Evolutionary conservation across 23 red algal species (phyloP), one percentile per base, ranked within the genome.

Genomic region (Gracilaria vermiculophylla): DNA sequence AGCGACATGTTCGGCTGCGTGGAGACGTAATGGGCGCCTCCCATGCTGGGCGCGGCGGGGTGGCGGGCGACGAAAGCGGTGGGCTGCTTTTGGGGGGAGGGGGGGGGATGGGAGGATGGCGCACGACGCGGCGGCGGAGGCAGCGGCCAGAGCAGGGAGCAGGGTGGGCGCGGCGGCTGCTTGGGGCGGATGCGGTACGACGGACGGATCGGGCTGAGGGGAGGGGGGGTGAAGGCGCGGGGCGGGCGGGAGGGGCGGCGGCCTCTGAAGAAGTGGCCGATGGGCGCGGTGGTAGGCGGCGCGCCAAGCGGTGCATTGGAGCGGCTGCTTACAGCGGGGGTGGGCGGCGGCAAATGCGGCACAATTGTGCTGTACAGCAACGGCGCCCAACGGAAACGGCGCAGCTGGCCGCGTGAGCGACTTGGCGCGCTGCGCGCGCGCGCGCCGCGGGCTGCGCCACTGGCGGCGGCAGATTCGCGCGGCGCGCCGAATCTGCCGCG

Each of bases 11-110:
- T 1, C 0, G 81, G 64, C 25, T 48, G 27, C 0, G 66, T 33
- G 33, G 81, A 40, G 11, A 85, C 41, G 23, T 85, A 85, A n/a
- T 85, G 81, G 42, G 49, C 77, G 5, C 43, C 78, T 66, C 81
- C 54, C 51, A 61, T 66, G 42, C 6, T 60, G 33, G n/a, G 29
- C 8, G 32, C 49, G 57, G n/a, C n/a, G 53, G 55, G 23, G 53
- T 12, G 27, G 49, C 5, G 10, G 53, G 77, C 23, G 52, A 58
- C 24, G 49, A n/a, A n/a, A n/a, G n/a, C n/a, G n/a, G n/a, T n/a
- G n/a, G n/a, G n/a, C n/a, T n/a, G n/a, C n/a, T n/a, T n/a, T n/a
- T n/a, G n/a, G n/a, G n/a, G n/a, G n/a, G n/a, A n/a, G n/a, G n/a
- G n/a, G n/a, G n/a, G n/a, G n/a, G n/a, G n/a, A n/a, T n/a, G n/a